A percentile compares a stretch with the other conserved stretches of the same genome.
Conservation (phyloP, 2,329 filamentous ascomycete genomes). For the Fusarium aywerte region DNA sequence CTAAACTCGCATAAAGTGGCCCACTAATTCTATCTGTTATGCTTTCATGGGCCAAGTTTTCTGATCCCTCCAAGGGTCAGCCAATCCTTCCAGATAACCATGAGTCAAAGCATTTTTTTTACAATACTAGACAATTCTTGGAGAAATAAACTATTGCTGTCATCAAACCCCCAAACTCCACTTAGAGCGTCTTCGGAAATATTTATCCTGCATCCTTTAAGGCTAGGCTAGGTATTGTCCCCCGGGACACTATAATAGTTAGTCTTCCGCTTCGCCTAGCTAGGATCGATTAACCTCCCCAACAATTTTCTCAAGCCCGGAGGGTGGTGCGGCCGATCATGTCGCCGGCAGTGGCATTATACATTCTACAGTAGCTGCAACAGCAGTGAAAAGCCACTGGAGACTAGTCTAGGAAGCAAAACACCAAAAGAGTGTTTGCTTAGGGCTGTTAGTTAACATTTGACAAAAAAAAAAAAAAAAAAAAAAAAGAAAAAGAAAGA, state of each 20-base stretch:
- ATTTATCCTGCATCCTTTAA: background rate
- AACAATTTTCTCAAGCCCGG: background rate
- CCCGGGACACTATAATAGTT: background rate
- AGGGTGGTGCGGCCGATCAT: constrained; percentile 19
- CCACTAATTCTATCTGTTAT: no score
- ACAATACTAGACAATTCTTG: background rate
- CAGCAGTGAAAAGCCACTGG: background rate
- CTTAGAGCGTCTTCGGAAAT: background rate
- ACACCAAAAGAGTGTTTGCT: background rate
- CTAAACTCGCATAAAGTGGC: no score
- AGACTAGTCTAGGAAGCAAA: background rate
- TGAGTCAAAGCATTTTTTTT: background rate
- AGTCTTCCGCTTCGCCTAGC: background rate
- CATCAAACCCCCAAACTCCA: background rate
- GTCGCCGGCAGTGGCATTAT: constrained; percentile 6
- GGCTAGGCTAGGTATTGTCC: background rate
- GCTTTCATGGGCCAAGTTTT: no score
- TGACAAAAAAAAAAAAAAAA: background rate
- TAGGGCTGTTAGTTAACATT: background rate
- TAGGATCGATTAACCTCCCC: background rate
- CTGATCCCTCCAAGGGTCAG: no score
- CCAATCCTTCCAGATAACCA: no score
- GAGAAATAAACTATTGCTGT: background rate
- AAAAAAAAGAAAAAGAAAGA: background rate
- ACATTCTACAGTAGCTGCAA: background rate